These are phyloP conservation scores for Wallacemonas sp. DNA, from an alignment of 208 protist genomes.

Conservation along the genomic window DNA sequence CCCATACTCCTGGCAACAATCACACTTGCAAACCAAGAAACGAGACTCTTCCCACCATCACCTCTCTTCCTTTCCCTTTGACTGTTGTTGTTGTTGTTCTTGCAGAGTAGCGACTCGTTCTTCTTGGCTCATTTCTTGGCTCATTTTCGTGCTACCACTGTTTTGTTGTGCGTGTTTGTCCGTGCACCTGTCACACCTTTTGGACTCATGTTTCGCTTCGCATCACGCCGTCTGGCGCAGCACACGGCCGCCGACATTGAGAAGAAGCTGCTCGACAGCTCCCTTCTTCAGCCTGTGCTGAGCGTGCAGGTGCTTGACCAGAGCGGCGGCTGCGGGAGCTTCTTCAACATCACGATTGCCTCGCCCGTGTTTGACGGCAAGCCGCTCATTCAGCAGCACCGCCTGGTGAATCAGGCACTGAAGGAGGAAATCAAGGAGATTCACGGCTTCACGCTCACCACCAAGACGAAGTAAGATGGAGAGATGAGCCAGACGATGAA, in stretches of 20 bases:
- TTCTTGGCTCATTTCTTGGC: neutral
- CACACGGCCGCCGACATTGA: conserved; percentile 70
- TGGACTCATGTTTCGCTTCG: conserved; percentile 15
- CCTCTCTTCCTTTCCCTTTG: conserved; percentile 16
- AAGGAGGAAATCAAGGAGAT: conserved; percentile 83
- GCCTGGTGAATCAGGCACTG: conserved; percentile 81
- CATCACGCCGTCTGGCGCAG: conserved; percentile 16
- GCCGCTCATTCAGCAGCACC: conserved; percentile 83
- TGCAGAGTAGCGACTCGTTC: neutral
- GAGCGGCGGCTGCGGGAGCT: conserved; percentile 82
- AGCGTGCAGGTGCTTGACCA: conserved; percentile 68
- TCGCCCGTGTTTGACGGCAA: conserved; percentile 78
- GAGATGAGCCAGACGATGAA: conserved; percentile 22
- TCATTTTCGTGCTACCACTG: neutral
- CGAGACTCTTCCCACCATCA: neutral
- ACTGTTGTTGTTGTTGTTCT: neutral
- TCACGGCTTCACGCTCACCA: conserved; percentile 87
- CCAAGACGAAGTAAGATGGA: conserved; percentile 24
- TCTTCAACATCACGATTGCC: conserved; percentile 80
- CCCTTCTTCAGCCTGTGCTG: conserved; percentile 52
- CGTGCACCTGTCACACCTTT: neutral
- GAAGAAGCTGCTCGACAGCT: conserved; percentile 62
- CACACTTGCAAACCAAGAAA: no score
- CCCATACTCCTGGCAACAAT: no score
- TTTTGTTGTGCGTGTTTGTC: neutral